Base-by-base conservation (phyloP, 768 basidiomycete genomes). In the Cyclocybe cylindracea region DNA sequence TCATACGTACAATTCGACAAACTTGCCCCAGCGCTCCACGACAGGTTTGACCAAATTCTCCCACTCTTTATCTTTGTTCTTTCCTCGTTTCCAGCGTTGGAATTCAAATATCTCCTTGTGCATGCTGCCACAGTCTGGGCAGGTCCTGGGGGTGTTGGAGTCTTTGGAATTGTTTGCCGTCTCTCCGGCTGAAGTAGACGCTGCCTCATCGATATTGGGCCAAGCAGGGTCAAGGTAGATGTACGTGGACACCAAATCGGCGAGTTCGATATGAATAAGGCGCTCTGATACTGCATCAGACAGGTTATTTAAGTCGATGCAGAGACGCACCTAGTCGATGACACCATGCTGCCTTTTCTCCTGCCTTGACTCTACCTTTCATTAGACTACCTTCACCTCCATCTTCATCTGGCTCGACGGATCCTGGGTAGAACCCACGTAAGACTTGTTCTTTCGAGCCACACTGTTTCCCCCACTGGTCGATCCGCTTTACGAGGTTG, bases 71-170 rank as follows among this genome's bases (percentile, higher is more conserved):
- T 83, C 84, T 53, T 79, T 75, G 59, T 83, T 79, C 32, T 51
- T 64, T 0, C 87, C 88, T 7, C 62, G 66, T 36, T 64, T 70
- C 45, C 83, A 77, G 39, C 84, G 78, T 39, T 69, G 68, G 60
- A 94, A 90, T 36, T 86, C 71, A 63, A 94, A 94, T 13, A 94
- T 90, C 62, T 94, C 91, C 60, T 81, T 83, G 65, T 94, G 91
- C 24, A 78, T 59, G 7, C 60, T 70, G 11, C 84, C 84, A 56
- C 77, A 74, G 58, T 75, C 73, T 11, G 60, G 50, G 61, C 81
- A 83, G 5, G 70, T 66, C 24, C 54, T 55, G n/a, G 48, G 24
- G 10, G 4, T 34, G 8, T 56, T 55, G 14, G 60, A 48, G 29
- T 44, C 53, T 38, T 54, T 53, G 4, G 52, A 50, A 34, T 51